Conservation (phyloP, 176 grass and related monocot genomes). For the Musa schizocarpa region DNA sequence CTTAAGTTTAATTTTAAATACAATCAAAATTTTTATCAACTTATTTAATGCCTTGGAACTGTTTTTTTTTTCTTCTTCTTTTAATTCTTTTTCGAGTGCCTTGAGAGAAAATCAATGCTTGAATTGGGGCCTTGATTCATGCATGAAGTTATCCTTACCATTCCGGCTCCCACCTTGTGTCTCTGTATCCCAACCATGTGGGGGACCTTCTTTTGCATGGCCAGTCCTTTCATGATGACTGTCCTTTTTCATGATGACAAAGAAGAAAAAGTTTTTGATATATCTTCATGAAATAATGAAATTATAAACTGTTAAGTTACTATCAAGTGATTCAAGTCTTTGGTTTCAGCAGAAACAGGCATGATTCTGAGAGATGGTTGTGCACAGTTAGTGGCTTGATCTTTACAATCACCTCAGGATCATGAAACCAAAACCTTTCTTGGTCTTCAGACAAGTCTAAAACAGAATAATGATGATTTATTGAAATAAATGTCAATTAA, state of each 20-base stretch:
- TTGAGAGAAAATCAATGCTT: background rate
- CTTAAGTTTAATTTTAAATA: too few species aligned
- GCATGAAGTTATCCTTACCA: background rate
- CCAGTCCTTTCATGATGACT: background rate
- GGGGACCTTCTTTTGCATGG: conserved; percentile 1
- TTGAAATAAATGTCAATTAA: background rate
- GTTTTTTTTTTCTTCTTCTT: background rate
- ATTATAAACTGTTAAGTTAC: background rate
- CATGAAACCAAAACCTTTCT: background rate
- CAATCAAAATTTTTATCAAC: too few species aligned
- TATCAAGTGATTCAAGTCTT: background rate
- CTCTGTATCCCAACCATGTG: background rate
- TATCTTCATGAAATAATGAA: background rate
- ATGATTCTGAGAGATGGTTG: background rate
- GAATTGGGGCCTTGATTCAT: background rate
- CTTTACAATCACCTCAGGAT: background rate
- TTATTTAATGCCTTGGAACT: too few species aligned
- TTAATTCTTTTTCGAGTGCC: background rate
- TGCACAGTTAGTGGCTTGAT: background rate
- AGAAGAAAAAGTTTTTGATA: background rate
- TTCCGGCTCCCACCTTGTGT: background rate
- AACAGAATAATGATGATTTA: too few species aligned
- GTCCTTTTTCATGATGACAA: background rate
- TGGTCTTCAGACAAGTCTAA: too few species aligned
- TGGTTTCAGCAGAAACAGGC: background rate